These are phyloP conservation scores for Suillus placidus DNA, from an alignment of 768 basidiomycete species.

Conservation along the genomic window DNA sequence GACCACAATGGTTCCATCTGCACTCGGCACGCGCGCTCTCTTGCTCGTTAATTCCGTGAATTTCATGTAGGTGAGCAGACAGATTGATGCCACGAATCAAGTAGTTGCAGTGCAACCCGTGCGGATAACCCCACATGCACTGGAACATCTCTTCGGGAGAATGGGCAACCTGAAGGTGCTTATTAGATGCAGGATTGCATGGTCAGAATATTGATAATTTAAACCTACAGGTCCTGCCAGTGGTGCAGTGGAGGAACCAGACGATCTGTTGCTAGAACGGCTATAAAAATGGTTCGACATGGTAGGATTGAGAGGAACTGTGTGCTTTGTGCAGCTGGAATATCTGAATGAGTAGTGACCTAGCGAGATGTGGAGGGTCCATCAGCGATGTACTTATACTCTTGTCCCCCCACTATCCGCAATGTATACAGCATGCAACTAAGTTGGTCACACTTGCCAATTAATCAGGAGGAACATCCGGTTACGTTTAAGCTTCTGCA, in stretches of 20 bases:
- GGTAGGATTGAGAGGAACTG: background rate
- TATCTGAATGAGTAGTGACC: background rate
- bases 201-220: background rate
- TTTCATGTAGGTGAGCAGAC: background rate
- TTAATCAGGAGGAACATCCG: background rate
- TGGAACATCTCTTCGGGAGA: background rate
- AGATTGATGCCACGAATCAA: background rate
- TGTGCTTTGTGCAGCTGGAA: background rate
- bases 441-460: background rate
- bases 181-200: background rate
- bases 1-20: background rate
- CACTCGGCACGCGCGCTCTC: background rate
- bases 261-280: background rate
- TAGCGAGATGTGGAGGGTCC: background rate
- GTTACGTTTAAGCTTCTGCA: background rate
- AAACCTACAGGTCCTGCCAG: background rate
- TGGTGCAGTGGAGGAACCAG: background rate
- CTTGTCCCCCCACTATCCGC: background rate
- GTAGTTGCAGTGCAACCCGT: background rate
- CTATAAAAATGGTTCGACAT: background rate
- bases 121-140: slow-evolving; percentile 1
- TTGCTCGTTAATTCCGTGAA: background rate
- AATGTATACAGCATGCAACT: background rate
- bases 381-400: background rate
- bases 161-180: background rate